Evolutionary conservation across 1,284 basidiomycete genomes (phyloP), one percentile per base, ranked within the genome.

Genomic region (Ustilago cynodontis): DNA sequence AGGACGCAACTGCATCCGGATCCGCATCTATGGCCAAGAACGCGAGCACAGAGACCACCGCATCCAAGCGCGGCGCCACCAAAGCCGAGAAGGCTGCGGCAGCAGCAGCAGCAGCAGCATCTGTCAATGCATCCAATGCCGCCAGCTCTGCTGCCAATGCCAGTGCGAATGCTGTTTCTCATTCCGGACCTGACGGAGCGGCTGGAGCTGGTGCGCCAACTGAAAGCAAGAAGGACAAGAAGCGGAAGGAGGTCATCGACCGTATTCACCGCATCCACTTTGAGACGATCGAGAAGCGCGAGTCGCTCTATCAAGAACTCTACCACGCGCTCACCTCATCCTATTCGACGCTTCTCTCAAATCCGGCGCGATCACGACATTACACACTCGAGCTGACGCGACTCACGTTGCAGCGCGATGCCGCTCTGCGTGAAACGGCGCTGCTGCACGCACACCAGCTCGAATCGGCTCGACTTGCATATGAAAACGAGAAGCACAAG

Each of bases 231-330:
- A 77, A 77, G 64, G 75, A 77, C 71, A 77, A 77, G 68, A 86
- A 84, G 71, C 75, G 83, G 52, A 80, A 78, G 43, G 84, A 86
- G 49, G 80, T 85, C 28, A 77, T 86, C 33, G 84, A 86, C 39
- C 79, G 82, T 31, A 75, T 86, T 47, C 80, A 85, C 47, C 79
- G 79, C 35, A 72, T 81, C 41, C 83, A 85, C 57, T 83, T 82
- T 66, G 83, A 86, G 28, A 80, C 78, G 14, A 60, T 85, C 39
- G 84, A 86, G 57, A 81, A 82, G 56, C 71, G 84, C 35, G 84
- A 86, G 9, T 41, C 73, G 8, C 59, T 82, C n/a, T 85, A 81
- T 52, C 79, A 83, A 29, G 82, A 85, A 20, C 71, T 82, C 13
- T 81, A 79, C 55, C 77, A 79, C 39, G 68, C 74, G 5, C 77